phyloP scores from a whole-genome alignment of 164 flowering plant genomes.

The Umbilicus rupestris region DNA sequence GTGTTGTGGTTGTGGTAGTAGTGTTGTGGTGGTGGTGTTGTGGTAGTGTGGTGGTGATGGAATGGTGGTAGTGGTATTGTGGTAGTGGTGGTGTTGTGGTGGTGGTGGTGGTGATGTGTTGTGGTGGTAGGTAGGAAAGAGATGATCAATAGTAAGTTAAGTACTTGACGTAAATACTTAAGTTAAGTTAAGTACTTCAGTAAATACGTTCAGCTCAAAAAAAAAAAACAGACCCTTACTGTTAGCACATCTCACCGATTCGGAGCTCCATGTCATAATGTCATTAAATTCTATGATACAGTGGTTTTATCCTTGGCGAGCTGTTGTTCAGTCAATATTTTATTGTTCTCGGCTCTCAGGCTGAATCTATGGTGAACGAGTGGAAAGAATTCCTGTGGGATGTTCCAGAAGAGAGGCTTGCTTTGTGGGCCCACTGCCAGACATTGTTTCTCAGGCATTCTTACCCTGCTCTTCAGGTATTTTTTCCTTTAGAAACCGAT shows the following conservation, averaged over 20 bases:
- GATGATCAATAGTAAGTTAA: too few species aligned
- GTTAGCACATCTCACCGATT: not conserved
- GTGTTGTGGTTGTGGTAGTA: too few species aligned
- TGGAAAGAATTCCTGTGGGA: constrained; percentile 99
- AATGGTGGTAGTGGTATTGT: too few species aligned
- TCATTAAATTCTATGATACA: not conserved
- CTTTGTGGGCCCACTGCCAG: constrained; percentile 96
- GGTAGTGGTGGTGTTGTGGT: too few species aligned
- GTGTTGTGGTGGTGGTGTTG: too few species aligned
- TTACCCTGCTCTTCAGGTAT: constrained; percentile 77
- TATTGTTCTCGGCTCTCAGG: constrained; percentile 29
- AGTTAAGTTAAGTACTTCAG: too few species aligned
- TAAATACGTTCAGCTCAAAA: too few species aligned
- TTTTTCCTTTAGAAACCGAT: not conserved
- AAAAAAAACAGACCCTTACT: too few species aligned
- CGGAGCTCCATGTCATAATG: not conserved
- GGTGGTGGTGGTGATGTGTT: too few species aligned
- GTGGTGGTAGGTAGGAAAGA: too few species aligned
- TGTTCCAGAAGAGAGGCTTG: constrained; percentile 94
- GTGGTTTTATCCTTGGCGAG: not conserved
- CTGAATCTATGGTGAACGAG: constrained; percentile 96
- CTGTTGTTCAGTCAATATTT: not conserved
- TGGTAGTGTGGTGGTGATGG: too few species aligned
- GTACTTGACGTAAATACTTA: too few species aligned
- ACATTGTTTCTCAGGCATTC: constrained; percentile 73